Evolutionary conservation across 129 eudicot genomes (phyloP).

Genomic region (Saposhnikovia divaricata): DNA sequence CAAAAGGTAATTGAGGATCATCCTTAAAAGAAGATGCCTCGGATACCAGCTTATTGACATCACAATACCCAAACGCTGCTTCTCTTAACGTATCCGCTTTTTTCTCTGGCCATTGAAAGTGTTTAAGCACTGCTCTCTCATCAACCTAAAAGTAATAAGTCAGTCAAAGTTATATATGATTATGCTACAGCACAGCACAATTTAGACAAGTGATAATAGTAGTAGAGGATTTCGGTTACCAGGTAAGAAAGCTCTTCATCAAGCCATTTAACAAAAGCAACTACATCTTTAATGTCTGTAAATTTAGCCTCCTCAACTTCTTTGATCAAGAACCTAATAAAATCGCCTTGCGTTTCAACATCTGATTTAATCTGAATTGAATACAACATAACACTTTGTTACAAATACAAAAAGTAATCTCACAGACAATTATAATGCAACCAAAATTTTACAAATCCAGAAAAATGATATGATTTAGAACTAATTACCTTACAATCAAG

Average conservation of each 20-base stretch:
- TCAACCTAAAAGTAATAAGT: conserved; percentile 62
- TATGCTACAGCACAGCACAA: not conserved
- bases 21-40: conserved; percentile 74
- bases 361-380: conserved; percentile 79
- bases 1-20: conserved; percentile 61
- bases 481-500: not conserved
- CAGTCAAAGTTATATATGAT: not conserved
- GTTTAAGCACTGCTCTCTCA: conserved; percentile 95
- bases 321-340: conserved; percentile 77
- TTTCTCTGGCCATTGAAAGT: conserved; percentile 91
- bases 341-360: conserved; percentile 92
- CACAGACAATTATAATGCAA: not conserved
- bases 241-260: conserved; percentile 91
- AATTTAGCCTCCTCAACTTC: conserved; percentile 87
- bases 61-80: conserved; percentile 91
- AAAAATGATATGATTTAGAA: not conserved
- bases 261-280: conserved; percentile 94
- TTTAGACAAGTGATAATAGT: not conserved
- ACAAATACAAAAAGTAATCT: not conserved
- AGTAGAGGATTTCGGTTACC: conserved; percentile 26
- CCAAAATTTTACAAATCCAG: not conserved
- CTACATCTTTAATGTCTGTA: conserved; percentile 84
- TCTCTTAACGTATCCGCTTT: conserved; percentile 92
- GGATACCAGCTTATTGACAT: conserved; percentile 75
- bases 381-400: conserved; percentile 7